Conservation (phyloP, 2,329 filamentous ascomycete species). For the Epichloe typhina region DNA sequence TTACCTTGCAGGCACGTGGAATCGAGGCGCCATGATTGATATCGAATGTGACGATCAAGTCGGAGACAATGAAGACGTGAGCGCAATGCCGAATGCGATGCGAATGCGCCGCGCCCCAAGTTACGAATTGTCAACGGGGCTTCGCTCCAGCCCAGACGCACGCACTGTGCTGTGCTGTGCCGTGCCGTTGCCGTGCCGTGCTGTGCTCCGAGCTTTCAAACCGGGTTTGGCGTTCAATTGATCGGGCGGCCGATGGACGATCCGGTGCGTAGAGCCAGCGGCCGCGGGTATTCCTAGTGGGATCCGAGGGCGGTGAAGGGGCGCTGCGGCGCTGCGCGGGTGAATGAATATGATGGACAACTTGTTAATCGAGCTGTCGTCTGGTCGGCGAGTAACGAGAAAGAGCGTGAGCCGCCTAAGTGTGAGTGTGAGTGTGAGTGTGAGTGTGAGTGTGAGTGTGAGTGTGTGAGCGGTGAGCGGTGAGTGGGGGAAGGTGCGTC, state of each 20-base stretch:
- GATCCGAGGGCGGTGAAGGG: neutral
- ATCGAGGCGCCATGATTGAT: conserved; percentile 7
- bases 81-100: neutral
- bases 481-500: no score
- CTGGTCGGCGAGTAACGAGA: no score
- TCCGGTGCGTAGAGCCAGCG: neutral
- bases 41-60: neutral
- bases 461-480: no score
- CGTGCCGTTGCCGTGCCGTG: no score
- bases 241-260: neutral
- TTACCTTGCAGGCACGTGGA: conserved; percentile 8
- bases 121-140: neutral
- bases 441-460: no score
- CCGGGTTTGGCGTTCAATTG: neutral
- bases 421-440: no score
- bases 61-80: neutral
- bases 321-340: no score
- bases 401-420: no score
- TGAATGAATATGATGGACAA: no score
- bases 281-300: neutral
- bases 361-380: neutral
- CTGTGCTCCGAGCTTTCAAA: neutral
- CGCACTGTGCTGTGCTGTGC: neutral
- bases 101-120: neutral
- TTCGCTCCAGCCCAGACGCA: neutral